phyloP scores from a whole-genome alignment of 805 yeast species.

The Kluyveromyces nonfermentans region DNA sequence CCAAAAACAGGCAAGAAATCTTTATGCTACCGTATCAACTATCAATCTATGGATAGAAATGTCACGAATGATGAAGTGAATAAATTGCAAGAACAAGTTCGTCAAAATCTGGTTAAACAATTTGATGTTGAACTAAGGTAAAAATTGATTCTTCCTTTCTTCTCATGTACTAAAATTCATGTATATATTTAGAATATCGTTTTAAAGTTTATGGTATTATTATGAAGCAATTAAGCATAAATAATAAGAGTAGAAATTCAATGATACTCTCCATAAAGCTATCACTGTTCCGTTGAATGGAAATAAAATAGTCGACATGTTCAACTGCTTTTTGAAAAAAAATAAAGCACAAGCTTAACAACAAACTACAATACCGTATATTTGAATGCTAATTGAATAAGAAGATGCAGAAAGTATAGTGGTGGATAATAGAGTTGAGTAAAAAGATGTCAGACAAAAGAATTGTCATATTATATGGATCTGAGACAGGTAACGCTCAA shows the following conservation, averaged over 20 bases:
- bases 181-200: background rate
- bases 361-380: no score
- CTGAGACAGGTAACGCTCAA: slow-evolving; percentile 88
- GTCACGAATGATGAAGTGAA: slow-evolving; percentile 82
- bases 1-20: slow-evolving; percentile 72
- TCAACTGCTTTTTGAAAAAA: no score
- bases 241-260: no score
- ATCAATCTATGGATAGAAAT: slow-evolving; percentile 93
- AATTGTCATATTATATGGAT: slow-evolving; percentile 69
- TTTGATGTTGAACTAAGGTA: slow-evolving; percentile 52
- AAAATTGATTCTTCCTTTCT: background rate
- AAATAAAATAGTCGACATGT: no score
- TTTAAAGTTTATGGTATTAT: no score
- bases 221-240: no score
- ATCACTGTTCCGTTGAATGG: no score
- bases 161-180: background rate
- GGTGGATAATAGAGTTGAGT: background rate
- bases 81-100: slow-evolving; percentile 55
- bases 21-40: slow-evolving; percentile 81
- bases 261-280: no score
- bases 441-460: slow-evolving; percentile 11
- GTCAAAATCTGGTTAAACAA: slow-evolving; percentile 41
- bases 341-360: no score
- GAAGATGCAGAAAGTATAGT: background rate
- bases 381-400: background rate